Base-by-base conservation (phyloP, 2,329 filamentous ascomycete species). In the Lecanicillium sp. region DNA sequence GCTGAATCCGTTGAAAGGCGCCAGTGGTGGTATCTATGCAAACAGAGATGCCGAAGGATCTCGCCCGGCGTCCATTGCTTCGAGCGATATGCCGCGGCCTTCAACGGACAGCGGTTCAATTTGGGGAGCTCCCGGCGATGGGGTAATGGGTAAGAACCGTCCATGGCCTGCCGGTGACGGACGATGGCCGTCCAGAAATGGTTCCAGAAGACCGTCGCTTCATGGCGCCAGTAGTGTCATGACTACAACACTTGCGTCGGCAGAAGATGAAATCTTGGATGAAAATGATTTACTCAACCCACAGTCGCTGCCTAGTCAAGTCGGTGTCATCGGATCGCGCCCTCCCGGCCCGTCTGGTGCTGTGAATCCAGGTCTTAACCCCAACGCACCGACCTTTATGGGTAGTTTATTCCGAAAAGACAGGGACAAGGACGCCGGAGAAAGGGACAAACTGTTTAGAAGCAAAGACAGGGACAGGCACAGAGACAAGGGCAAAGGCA, bases 381-480 rank as follows among this genome's bases (percentile, higher is more conserved):
- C 92, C 7, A 77, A 85, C 6, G 92, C 90, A 1, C 89, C 89
- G 8, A 85, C 83, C 1, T 96, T 96, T 56, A 90, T 83, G 60
- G 80, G 73, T 9, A 73, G 80, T 28, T 76, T 92, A 42, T 75
- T 79, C 50, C 67, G 71, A 13, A 61, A 50, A 44, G 60, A 45
- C 13, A 63, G 54, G 41, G 60, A 62, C 33, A 60, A 60, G 13
- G 48, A 54, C 22, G 22, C 22, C 11, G 22, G 22, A 7, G 22
- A 25, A 7, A 25, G 22, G 11, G 22, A 25, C 25, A 19, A 16
- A 5, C n/a, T 14, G 7, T 11, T 35, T 9, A 5, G 36, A 2
- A 32, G 18, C 16, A 43, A 37, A 19, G 42, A 45, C 27, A 35
- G 18, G 13, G 52, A 17, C 58, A 61, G 46, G 55, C 55, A 44